Evolutionary conservation across 2,329 filamentous ascomycete species (phyloP).

Genomic region (Pyricularia pennisetigena): DNA sequence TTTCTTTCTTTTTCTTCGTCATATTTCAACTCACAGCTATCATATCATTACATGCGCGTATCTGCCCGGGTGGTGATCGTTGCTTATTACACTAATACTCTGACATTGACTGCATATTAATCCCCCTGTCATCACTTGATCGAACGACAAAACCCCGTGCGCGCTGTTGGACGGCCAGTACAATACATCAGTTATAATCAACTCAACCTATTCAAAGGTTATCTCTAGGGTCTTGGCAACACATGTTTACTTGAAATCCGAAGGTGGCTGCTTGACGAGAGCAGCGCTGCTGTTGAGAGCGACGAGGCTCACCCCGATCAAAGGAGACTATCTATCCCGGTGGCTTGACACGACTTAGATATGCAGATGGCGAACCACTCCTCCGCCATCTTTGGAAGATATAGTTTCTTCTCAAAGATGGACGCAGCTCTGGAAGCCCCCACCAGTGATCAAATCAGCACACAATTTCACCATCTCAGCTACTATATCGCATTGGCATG

Average conservation of each 20-base stretch:
- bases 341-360: neutral
- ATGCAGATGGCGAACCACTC: constrained; percentile 14
- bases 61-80: neutral
- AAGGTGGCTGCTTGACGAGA: neutral
- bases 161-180: neutral
- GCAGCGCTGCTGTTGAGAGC: neutral
- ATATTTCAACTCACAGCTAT: neutral
- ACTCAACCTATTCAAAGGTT: neutral
- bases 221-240: neutral
- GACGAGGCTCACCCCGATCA: neutral
- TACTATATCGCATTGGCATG: constrained; percentile 30
- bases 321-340: neutral
- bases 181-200: neutral
- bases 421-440: constrained; percentile 15
- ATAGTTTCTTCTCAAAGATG: constrained; percentile 13
- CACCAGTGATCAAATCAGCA: constrained; percentile 16
- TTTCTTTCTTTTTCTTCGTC: neutral
- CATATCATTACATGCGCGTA: neutral
- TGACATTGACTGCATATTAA: neutral
- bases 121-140: neutral
- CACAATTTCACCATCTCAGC: constrained; percentile 21
- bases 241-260: neutral
- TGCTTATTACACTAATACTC: neutral
- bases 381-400: constrained; percentile 9
- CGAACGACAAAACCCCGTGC: neutral